phyloP scores from a whole-genome alignment of 1,284 basidiomycete species.

The Thelephora terrestris region DNA sequence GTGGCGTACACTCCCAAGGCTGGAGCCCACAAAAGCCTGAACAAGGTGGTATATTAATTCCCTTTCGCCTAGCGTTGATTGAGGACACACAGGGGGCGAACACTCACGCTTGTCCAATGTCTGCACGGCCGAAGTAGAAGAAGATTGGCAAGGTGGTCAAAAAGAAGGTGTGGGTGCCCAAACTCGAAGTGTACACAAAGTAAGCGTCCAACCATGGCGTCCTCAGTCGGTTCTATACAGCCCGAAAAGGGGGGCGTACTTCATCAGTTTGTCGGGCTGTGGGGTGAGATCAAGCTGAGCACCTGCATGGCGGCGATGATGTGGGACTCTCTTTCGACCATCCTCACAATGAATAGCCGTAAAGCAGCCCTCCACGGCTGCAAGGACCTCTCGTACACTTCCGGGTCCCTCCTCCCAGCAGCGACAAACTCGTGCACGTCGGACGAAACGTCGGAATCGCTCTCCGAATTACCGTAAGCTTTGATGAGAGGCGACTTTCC shows the following conservation, averaged over 20 bases:
- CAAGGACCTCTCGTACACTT: constrained; percentile 59
- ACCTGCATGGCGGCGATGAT: constrained; percentile 69
- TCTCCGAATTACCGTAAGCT: constrained; percentile 2
- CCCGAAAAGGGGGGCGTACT: background rate
- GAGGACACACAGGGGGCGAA: background rate
- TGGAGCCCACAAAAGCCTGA: constrained; percentile 62
- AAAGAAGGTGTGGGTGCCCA: constrained; percentile 94
- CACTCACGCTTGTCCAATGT: constrained; percentile 66
- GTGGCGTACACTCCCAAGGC: constrained; percentile 78
- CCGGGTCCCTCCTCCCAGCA: constrained; percentile 28
- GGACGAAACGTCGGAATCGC: constrained; percentile 3
- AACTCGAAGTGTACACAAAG: constrained; percentile 84
- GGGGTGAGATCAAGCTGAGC: background rate
- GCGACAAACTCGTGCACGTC: constrained; percentile 13
- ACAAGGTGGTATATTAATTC: background rate
- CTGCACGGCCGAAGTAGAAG: constrained; percentile 78
- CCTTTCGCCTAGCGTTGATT: background rate
- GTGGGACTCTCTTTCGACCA: constrained; percentile 55
- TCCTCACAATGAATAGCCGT: constrained; percentile 47
- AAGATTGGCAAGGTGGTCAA: constrained; percentile 80
- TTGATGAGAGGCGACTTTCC: too few species aligned
- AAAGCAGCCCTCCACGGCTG: constrained; percentile 60
- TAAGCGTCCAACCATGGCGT: constrained; percentile 73
- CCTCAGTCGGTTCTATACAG: constrained; percentile 44
- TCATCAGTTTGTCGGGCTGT: constrained; percentile 1